Percentiles rank a stretch among this genome's conserved stretches.
These are phyloP conservation scores for Linum trigynum DNA, from an alignment of 345 rosid genomes.

Conservation along the genomic window DNA sequence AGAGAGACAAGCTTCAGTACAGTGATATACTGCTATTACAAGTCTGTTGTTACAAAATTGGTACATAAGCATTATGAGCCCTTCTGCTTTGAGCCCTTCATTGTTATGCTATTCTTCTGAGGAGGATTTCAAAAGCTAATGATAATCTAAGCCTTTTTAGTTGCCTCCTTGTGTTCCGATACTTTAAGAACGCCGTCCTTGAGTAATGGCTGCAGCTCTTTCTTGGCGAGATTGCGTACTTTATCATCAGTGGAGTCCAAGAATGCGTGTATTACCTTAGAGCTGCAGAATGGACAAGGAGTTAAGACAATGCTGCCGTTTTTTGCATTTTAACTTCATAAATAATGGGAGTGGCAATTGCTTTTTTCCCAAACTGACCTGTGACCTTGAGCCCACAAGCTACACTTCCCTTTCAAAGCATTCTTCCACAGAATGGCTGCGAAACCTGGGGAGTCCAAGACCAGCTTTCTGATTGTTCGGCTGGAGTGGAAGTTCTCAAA, in stretches of 20 bases:
- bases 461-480: constrained; percentile 66
- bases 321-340: no score
- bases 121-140: no score
- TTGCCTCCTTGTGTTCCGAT: constrained; percentile 27
- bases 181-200: constrained; percentile 49
- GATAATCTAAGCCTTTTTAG: constrained; percentile 10
- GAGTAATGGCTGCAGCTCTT: constrained; percentile 64
- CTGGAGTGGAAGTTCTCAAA: constrained; percentile 81
- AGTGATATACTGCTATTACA: neutral
- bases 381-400: constrained; percentile 73
- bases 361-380: constrained; percentile 33
- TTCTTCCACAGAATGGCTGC: constrained; percentile 61
- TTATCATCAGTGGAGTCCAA: constrained; percentile 47
- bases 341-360: neutral
- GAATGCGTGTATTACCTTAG: constrained; percentile 63
- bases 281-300: constrained; percentile 32
- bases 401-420: constrained; percentile 61
- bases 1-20: neutral
- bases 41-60: neutral
- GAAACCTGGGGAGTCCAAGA: constrained; percentile 55
- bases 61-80: neutral
- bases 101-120: no score
- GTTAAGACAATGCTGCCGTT: no score
- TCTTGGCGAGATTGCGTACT: constrained; percentile 37
- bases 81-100: neutral